phyloP scores from a whole-genome alignment of 495 filamentous ascomycete genomes.

The Sordaria brevicollis region DNA sequence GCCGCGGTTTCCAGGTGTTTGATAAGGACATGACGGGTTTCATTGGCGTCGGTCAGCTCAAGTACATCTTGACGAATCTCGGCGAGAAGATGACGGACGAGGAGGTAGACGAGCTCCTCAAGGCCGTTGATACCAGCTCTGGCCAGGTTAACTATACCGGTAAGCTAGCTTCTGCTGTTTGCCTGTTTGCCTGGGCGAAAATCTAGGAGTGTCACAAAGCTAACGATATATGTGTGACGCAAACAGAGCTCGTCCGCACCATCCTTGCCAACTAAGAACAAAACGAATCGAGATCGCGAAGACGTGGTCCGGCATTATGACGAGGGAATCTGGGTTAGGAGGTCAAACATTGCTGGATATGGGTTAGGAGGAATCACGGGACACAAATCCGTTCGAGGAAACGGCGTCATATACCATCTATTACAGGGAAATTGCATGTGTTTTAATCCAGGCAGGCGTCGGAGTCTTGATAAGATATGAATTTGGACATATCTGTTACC shows the following conservation, averaged over 20 bases:
- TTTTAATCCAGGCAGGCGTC: not conserved
- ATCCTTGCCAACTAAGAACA: constrained; percentile 89
- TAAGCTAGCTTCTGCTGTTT: constrained; percentile 28
- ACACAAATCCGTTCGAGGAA: not conserved
- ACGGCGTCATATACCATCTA: not conserved
- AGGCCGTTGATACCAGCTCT: constrained; percentile 87
- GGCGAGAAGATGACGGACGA: constrained; percentile 99
- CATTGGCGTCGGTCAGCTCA: constrained; percentile 91
- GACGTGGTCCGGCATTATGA: not conserved
- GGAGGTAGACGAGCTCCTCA: constrained; percentile 95
- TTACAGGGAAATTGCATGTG: not conserved
- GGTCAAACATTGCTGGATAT: not conserved
- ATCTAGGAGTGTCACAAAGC: constrained; percentile 4
- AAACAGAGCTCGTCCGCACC: constrained; percentile 75
- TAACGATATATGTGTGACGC: not conserved
- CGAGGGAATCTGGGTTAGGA: not conserved
- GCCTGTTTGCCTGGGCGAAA: not conserved
- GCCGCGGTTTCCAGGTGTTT: constrained; percentile 96
- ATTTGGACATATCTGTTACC: not conserved
- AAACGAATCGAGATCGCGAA: not conserved
- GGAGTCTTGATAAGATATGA: not conserved
- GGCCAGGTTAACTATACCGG: constrained; percentile 96
- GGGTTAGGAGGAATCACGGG: not conserved
- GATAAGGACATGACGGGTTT: constrained; percentile 98
- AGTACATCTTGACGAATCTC: constrained; percentile 93